These are phyloP conservation scores for Sarcocystis neurona DNA, from an alignment of 169 alveolate species.

Conservation along the genomic window DNA sequence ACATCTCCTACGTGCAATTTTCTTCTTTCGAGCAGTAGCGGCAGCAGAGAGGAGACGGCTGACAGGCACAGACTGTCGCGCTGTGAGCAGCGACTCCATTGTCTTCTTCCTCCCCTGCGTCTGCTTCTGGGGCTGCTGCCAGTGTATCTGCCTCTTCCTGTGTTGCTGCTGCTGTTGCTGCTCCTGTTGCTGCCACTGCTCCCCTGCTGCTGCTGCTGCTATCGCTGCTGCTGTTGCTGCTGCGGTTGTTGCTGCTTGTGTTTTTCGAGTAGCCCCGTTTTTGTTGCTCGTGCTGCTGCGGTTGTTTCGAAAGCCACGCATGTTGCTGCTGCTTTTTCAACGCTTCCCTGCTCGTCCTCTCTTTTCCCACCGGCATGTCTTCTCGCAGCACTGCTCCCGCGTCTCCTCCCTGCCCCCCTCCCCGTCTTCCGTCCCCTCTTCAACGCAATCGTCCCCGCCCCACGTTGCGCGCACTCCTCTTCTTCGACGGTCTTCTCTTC, in stretches of 20 bases:
- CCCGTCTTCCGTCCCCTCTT: background rate
- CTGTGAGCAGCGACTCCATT: too few relatives aligned
- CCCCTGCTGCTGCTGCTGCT: constrained; percentile 17
- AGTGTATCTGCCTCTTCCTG: background rate
- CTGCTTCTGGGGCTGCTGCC: too few relatives aligned
- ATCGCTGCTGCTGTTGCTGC: background rate
- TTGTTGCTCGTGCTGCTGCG: background rate
- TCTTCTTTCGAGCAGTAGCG: too few relatives aligned
- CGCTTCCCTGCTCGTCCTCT: too few relatives aligned
- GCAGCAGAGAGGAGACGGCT: too few relatives aligned
- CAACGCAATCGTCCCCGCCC: background rate
- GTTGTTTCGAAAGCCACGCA: too few relatives aligned
- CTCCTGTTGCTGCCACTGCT: background rate
- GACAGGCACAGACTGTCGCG: too few relatives aligned
- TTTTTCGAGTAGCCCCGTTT: background rate
- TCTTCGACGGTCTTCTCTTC: background rate
- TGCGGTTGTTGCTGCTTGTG: constrained; percentile 13
- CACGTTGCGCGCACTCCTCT: background rate
- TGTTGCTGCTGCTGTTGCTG: constrained; percentile 7
- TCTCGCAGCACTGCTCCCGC: background rate
- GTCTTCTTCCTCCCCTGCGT: too few relatives aligned
- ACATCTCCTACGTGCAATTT: too few relatives aligned
- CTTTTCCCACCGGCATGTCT: too few relatives aligned
- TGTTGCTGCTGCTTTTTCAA: too few relatives aligned
- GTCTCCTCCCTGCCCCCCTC: background rate